Evolutionary conservation across 2,329 filamentous ascomycete species (phyloP), one percentile per base, ranked within the genome.

Genomic region (Curvularia sp.): DNA sequence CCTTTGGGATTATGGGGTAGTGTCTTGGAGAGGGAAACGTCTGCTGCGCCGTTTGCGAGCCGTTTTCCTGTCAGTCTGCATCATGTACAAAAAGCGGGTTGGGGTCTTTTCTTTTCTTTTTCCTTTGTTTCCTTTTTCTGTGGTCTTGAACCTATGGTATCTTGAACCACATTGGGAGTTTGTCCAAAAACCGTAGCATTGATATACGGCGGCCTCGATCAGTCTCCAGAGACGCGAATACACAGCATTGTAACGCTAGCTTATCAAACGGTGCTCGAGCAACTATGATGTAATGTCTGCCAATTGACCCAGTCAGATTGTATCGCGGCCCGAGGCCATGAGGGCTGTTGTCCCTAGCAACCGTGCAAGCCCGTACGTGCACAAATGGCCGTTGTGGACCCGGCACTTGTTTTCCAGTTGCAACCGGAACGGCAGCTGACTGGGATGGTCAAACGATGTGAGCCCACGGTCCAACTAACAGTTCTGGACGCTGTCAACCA

Each of bases 71-170:
- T 42, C 48, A 30, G 23, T 51, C 42, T 46, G 59, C 60, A 60
- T 68, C 64, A 65, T 74, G 71, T 74, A 74, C 58, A 74, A 73
- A 72, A 72, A 74, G 63, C 58, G 67, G 65, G 61, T 57, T 62
- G 63, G 49, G 57, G 48, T 60, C 55, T 12, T 43, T 43, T 25
- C 25, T 25, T 63, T 64, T 53, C 32, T 46, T 38, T 63, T 64
- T 54, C 43, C 43, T 38, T 54, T 47, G 46, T 57, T 60, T 34
- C 42, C 52, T 60, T 60, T 51, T 46, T 28, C 32, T 38, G 50
- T 30, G 54, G 30, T 60, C 53, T 58, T 49, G 60, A 60, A 61
- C 5, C 62, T 65, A 59, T 45, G 52, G 49, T 32, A 49, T 61
- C 50, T 60, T 57, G 64, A 62, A 64, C 59, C 55, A 46, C 52